A percentile compares a stretch with the other conserved stretches of the same genome.
Evolutionary conservation across 2,329 filamentous ascomycete species (phyloP).

Genomic region (Shiraia bambusicola): DNA sequence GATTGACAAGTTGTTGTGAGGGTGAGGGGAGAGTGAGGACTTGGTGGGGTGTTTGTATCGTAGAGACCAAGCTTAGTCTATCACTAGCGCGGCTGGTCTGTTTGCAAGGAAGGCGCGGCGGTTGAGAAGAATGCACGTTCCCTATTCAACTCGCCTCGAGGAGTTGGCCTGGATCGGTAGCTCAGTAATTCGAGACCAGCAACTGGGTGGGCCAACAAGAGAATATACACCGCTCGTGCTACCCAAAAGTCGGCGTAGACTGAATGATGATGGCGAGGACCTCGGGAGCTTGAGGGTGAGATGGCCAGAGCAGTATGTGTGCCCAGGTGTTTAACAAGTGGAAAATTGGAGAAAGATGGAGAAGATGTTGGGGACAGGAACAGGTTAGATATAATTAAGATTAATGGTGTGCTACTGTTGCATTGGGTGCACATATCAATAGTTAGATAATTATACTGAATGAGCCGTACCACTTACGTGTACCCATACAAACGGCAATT

Average conservation of each 20-base stretch:
- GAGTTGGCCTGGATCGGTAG: not conserved
- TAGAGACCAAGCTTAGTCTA: conserved; percentile 23
- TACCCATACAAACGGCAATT: conserved; percentile 8
- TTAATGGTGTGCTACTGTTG: conserved; percentile 22
- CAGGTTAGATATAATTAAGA: conserved; percentile 5
- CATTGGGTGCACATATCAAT: conserved; percentile 14
- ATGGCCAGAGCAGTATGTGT: too few relatives aligned
- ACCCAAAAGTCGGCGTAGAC: not conserved
- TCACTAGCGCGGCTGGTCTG: conserved; percentile 18
- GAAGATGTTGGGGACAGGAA: conserved; percentile 1
- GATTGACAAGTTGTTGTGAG: conserved; percentile 4
- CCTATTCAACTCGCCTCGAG: conserved; percentile 3
- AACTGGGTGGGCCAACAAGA: not conserved
- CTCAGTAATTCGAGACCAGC: not conserved
- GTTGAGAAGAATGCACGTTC: conserved; percentile 17
- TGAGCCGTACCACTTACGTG: conserved; percentile 17
- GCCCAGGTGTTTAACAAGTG: not conserved
- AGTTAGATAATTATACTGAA: conserved; percentile 4
- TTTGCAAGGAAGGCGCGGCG: conserved; percentile 24
- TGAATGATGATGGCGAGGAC: too few relatives aligned
- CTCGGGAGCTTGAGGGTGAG: too few relatives aligned
- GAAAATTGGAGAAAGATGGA: not conserved
- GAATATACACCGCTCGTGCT: not conserved
- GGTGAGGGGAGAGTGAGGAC: conserved; percentile 2
- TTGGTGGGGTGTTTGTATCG: conserved; percentile 23